Evolutionary conservation across 352 stramenopile genomes (phyloP), one percentile per base, ranked within the genome.

Genomic region (Phytophthora sansomeana): DNA sequence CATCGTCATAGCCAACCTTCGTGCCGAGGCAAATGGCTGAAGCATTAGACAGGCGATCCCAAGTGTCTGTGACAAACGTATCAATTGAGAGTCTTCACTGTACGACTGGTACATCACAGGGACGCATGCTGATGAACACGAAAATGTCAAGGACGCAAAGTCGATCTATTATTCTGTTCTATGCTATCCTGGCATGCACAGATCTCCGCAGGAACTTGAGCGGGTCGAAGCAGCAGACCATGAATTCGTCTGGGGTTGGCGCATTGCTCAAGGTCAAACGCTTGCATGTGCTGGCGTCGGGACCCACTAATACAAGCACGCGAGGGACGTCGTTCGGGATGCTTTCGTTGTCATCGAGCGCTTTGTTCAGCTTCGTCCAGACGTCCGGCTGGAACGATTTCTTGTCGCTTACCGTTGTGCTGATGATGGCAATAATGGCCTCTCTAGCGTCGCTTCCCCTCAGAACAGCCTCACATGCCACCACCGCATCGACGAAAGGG

Each of bases 201-300:
- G 38, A 26, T 24, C 43, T 65, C 11, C 52, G 46, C 8, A 46
- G 26, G 43, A 64, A 60, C 43, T 54, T 68, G 3, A 56, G 8
- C 16, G 67, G 67, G 39, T 72, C 50, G 50, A 64, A 75, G 50
- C 62, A 69, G 30, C 67, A 67, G 6, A 75, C 62, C 67, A 72
- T 61, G 17, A 69, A 72, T 10, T 56, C 50, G 6, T 64, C 44
- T 36, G 50, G 32, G 19, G 21, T 5, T 38, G 67, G 61, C 42
- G 54, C 54, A 19, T 69, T 26, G 28, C 47, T 58, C 67, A 68
- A 57, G 17, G 33, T 46, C 32, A 72, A 49, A 9, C 29, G 39
- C 16, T 71, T 64, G 56, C 67, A 75, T 6, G 51, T 75, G 11
- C 30, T 58, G 21, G 38, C 29, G 35, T 75, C 56, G 29, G 67